Conservation (phyloP, 2,329 filamentous ascomycete genomes). For the Cylindrodendrum hubeiense region DNA sequence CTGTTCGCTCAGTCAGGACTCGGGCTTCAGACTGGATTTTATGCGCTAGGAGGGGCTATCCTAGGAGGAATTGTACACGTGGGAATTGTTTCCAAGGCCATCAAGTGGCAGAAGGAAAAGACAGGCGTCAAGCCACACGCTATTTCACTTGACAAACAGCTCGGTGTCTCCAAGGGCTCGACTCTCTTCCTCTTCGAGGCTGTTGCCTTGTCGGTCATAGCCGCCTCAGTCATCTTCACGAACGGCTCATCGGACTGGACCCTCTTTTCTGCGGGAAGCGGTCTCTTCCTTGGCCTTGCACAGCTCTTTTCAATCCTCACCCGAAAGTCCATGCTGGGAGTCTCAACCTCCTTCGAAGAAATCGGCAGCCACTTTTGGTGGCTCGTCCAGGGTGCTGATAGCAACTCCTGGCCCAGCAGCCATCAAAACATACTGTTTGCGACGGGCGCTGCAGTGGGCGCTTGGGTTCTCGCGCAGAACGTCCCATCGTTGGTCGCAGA, state of each 20-base stretch:
- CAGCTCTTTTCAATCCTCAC: constrained; percentile 68
- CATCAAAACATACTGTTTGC: constrained; percentile 65
- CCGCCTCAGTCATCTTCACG: constrained; percentile 49
- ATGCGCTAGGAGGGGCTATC: constrained; percentile 66
- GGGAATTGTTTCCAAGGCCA: constrained; percentile 53
- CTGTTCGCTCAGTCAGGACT: constrained; percentile 71
- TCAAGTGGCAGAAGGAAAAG: constrained; percentile 46
- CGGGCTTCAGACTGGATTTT: constrained; percentile 63
- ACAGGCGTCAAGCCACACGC: constrained; percentile 42
- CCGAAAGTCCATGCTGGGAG: constrained; percentile 68
- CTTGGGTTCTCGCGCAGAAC: constrained; percentile 52
- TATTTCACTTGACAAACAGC: constrained; percentile 53
- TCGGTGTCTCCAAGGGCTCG: constrained; percentile 54
- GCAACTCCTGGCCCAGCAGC: constrained; percentile 46
- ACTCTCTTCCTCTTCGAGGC: constrained; percentile 59
- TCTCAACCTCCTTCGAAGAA: constrained; percentile 73
- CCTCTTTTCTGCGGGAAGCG: constrained; percentile 64
- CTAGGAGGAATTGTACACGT: constrained; percentile 68
- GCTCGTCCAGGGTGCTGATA: constrained; percentile 47
- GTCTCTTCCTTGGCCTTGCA: constrained; percentile 68
- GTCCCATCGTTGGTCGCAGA: constrained; percentile 47
- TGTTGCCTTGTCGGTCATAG: constrained; percentile 56
- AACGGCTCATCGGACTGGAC: constrained; percentile 33
- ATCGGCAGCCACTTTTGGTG: constrained; percentile 66
- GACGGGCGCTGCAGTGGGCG: constrained; percentile 62